Evolutionary conservation across 352 stramenopile species (phyloP), one percentile per base, ranked within the genome.

Genomic region (Pythium scleroteichum): DNA sequence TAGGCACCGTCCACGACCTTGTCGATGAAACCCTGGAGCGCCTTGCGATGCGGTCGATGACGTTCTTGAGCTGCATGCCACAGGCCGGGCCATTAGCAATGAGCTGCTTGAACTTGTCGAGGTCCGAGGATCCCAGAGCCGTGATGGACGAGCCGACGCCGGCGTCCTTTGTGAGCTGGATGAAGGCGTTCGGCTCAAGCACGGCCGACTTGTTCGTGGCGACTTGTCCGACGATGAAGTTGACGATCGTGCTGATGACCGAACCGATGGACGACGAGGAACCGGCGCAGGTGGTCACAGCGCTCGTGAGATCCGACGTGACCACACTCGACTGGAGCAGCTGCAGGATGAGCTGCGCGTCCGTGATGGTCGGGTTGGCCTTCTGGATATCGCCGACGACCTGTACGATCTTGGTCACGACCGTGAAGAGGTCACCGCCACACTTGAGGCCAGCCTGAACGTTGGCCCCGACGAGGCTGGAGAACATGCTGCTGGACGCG

Each of bases 401-500:
- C 39, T 49, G 38, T 14, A 70, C 48, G 49, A 88, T 72, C 24
- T 78, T 73, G 19, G 79, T 71, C 2, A 70, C 61, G 26, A 81
- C 73, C 1, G 64, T 66, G 53, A 78, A 83, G 13, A 89, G 50
- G 44, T 83, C 72, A 20, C 79, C 71, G 0, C 58, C 71, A 22
- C 79, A 88, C 48, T 77, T 68, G 35, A 88, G 29, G 87, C 70
- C 68, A 3, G 40, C 63, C 51, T 68, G 66, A 4, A 88, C 66
- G 5, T 68, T 54, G 64, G 72, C 1, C 77, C 75, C 4, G 44
- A 60, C 40, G 46, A 67, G 13, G 42, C 39, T 80, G 23, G 26
- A 69, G 26, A 88, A 80, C 6, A 89, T 64, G 0, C 79, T 79
- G 3, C 61, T 66, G 0, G 79, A 80, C 6, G 79, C 80, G 4